Base-by-base conservation (phyloP, 495 filamentous ascomycete species). In the Parmelia sp. region DNA sequence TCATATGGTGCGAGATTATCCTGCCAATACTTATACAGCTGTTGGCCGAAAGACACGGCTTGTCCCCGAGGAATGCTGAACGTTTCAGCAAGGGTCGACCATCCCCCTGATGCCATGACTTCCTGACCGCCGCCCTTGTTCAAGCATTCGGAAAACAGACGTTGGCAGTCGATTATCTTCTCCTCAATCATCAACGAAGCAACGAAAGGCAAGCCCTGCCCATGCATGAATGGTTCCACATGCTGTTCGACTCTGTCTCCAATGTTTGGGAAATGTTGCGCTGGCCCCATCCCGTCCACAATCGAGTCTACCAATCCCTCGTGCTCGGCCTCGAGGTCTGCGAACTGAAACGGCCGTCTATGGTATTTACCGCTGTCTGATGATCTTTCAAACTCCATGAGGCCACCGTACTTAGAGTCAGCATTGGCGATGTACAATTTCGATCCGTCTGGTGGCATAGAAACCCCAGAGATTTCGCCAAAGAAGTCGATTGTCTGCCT, bases 401-500 rank as follows among this genome's bases (percentile, higher is more conserved):
- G 77, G 7, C 92, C 92, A 57, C 92, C 92, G 70, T 90, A 86
- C 33, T 79, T 80, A 31, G 76, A 77, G 71, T 97, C 93, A 25
- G 83, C 82, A 65, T 90, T 93, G 23, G 90, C 83, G 4, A 94
- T 84, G 69, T 85, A 84, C 42, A 96, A 76, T 57, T 85, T 81
- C 45, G 81, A 76, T 7, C 92, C 93, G 65, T 87, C 89, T 27
- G 86, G 83, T 29, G 86, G 78, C 66, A 92, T 89, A 44, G 83
- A 83, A 4, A 91, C 80, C 5, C 93, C 93, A 5, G 85, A 90
- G 35, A 95, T 83, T 67, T 93, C 89, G 21, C 93, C 92, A 69
- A 95, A 96, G 70, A 96, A 87, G 66, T 91, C 89, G 4, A 96
- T 75, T 12, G 84, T 87, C 70, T 96, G 92, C 63, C 85, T 85